Conservation (phyloP, 306 rosid species). For the Glycine tomentella region DNA sequence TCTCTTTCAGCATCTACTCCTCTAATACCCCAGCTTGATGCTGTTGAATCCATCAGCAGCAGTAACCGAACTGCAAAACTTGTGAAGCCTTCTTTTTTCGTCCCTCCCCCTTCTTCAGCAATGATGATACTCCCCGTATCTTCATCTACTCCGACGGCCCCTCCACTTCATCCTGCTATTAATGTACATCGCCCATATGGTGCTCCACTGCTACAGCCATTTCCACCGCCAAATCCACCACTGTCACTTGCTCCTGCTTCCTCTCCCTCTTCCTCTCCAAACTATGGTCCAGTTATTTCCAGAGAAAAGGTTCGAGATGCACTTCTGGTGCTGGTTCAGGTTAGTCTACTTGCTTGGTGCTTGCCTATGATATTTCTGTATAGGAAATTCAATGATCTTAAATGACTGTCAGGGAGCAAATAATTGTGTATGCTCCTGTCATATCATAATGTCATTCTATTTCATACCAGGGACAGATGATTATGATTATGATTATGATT, state of each 20-base stretch:
- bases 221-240: slow-evolving; percentile 68
- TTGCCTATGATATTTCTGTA: slow-evolving; percentile 19
- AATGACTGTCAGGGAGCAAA: background rate
- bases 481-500: too few relatives aligned
- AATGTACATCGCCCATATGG: slow-evolving; percentile 61
- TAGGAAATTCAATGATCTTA: slow-evolving; percentile 9
- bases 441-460: background rate
- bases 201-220: slow-evolving; percentile 62
- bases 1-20: slow-evolving; percentile 55
- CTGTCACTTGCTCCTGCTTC: slow-evolving; percentile 62
- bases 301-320: slow-evolving; percentile 68
- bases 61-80: slow-evolving; percentile 53
- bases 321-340: slow-evolving; percentile 68
- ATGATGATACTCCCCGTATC: slow-evolving; percentile 47
- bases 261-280: slow-evolving; percentile 43
- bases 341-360: slow-evolving; percentile 49
- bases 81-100: slow-evolving; percentile 63
- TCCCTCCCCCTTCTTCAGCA: slow-evolving; percentile 61
- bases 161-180: slow-evolving; percentile 57
- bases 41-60: slow-evolving; percentile 52
- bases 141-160: slow-evolving; percentile 55
- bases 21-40: slow-evolving; percentile 51
- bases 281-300: slow-evolving; percentile 55
- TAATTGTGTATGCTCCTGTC: slow-evolving; percentile 17
- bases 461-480: background rate